A percentile compares a stretch with the other conserved stretches of the same genome.
Evolutionary conservation across 208 protist genomes (phyloP).

Genomic region (Wallacemonas rigidus): DNA sequence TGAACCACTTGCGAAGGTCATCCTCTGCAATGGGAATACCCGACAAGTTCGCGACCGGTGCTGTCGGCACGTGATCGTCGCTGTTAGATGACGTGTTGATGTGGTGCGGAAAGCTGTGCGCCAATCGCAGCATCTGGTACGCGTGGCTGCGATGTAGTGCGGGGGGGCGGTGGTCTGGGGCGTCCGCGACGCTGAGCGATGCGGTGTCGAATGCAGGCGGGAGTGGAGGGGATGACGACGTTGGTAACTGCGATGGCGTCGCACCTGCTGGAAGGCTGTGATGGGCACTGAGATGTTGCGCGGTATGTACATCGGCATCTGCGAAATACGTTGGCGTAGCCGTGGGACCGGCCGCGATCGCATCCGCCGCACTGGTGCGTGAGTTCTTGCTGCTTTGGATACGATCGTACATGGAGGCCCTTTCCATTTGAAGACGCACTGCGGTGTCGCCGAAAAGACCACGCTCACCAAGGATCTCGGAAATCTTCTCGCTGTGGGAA

Average conservation of each 20-base stretch:
- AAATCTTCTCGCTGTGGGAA: constrained; percentile 33
- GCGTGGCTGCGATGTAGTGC: constrained; percentile 62
- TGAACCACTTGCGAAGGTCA: constrained; percentile 72
- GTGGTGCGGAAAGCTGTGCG: constrained; percentile 47
- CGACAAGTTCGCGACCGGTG: constrained; percentile 50
- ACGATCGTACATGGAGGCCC: constrained; percentile 28
- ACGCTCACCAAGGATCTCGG: constrained; percentile 9
- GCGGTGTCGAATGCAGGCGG: background rate
- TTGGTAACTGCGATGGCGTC: no score
- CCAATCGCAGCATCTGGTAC: constrained; percentile 74
- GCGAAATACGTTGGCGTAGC: background rate
- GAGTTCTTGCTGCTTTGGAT: constrained; percentile 15
- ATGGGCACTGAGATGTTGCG: no score
- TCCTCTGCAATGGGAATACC: constrained; percentile 62
- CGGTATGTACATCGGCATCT: background rate
- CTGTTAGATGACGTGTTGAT: constrained; percentile 21
- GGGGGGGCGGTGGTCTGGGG: constrained; percentile 3
- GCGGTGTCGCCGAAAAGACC: constrained; percentile 27
- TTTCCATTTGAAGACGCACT: constrained; percentile 17
- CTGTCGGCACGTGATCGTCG: constrained; percentile 28
- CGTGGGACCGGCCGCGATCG: background rate
- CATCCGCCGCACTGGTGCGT: background rate
- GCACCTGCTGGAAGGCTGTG: no score
- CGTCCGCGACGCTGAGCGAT: background rate
- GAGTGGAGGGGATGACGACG: no score